Evolutionary conservation across 208 protist species (phyloP).

Genomic region (Leishmania guyanensis): DNA sequence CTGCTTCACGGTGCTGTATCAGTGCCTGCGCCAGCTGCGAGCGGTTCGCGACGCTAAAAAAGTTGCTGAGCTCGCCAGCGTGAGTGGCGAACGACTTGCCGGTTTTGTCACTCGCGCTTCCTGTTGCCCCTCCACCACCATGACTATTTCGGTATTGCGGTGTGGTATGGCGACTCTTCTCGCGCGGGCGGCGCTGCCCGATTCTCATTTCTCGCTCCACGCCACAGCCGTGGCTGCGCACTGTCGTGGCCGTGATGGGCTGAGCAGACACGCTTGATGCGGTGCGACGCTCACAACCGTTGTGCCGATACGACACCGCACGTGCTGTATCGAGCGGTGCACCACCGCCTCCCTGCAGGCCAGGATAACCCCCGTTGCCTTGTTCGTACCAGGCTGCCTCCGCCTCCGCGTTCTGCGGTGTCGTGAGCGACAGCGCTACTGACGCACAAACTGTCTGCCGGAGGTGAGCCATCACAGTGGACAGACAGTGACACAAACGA

Average conservation of each 20-base stretch:
- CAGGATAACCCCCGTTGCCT: not conserved
- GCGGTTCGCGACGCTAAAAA: constrained; percentile 27
- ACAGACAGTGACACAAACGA: constrained; percentile 57
- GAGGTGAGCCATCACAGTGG: constrained; percentile 69
- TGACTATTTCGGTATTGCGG: not conserved
- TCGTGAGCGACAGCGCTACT: constrained; percentile 5
- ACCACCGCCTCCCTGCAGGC: not conserved
- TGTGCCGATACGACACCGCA: not conserved
- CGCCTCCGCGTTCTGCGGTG: not conserved
- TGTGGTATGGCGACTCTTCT: not conserved
- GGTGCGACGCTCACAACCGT: not conserved
- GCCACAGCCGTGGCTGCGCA: not conserved
- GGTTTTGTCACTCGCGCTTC: not conserved
- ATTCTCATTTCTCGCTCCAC: not conserved
- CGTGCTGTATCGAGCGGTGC: constrained; percentile 1
- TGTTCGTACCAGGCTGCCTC: not conserved
- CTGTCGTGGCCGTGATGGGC: not conserved
- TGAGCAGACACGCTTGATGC: not conserved
- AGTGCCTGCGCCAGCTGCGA: constrained; percentile 24
- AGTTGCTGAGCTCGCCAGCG: constrained; percentile 30
- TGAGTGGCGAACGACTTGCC: constrained; percentile 27
- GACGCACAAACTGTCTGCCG: constrained; percentile 15
- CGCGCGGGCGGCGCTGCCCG: constrained; percentile 23
- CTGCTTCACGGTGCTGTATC: constrained; percentile 13
- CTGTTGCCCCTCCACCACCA: not conserved